Evolutionary conservation across 129 eudicot genomes (phyloP).

Genomic region (Kitagawia praeruptora): DNA sequence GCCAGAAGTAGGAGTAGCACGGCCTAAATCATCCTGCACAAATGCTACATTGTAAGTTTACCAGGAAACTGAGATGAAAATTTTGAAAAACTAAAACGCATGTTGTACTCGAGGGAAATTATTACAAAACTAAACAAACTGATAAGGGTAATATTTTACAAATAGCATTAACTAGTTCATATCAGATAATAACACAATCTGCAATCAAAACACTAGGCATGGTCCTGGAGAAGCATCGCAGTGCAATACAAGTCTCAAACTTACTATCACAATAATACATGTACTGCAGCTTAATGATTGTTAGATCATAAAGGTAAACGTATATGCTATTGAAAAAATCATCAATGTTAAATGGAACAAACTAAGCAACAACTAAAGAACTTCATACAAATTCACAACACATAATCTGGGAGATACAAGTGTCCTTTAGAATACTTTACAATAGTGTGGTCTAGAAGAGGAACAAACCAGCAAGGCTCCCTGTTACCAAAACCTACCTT

Average conservation of each 20-base stretch:
- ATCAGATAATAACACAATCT: neutral
- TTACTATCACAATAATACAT: neutral
- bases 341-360: neutral
- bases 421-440: neutral
- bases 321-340: neutral
- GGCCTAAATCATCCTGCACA: conserved; percentile 71
- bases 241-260: neutral
- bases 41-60: conserved; percentile 6
- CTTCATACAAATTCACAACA: neutral
- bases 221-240: neutral
- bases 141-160: neutral
- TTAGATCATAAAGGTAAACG: neutral
- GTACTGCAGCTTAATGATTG: neutral
- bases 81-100: neutral
- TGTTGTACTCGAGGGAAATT: neutral
- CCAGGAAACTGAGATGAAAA: neutral
- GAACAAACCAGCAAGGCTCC: neutral
- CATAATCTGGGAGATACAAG: neutral
- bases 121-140: neutral
- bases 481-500: neutral
- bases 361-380: neutral
- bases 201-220: neutral
- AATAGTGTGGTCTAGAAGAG: neutral
- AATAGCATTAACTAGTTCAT: neutral
- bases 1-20: conserved; percentile 58